Percentiles rank a stretch among this genome's conserved stretches.
These are phyloP conservation scores for Russula virescens DNA, from an alignment of 768 basidiomycete species.

Conservation along the genomic window DNA sequence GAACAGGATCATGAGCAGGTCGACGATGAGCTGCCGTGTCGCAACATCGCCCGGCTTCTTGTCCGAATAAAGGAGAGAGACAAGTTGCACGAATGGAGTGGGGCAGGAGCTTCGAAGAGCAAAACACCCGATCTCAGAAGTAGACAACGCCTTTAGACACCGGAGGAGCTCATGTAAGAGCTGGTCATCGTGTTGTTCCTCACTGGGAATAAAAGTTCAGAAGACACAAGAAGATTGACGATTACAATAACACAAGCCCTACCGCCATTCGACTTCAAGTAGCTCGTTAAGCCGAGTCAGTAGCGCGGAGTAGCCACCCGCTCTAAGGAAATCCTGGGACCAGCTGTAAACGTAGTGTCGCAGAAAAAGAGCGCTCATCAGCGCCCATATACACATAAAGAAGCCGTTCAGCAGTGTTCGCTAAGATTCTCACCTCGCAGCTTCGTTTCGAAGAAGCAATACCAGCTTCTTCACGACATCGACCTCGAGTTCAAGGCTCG, in stretches of 20 bases:
- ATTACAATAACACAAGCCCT: conserved; percentile 23
- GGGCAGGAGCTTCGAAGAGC: conserved; percentile 88
- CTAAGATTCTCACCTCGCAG: conserved; percentile 55
- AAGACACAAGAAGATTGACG: background rate
- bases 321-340: conserved; percentile 78
- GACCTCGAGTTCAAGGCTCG: conserved; percentile 74
- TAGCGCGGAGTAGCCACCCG: conserved; percentile 82
- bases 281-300: conserved; percentile 84
- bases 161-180: conserved; percentile 86
- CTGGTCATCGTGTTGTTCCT: conserved; percentile 97
- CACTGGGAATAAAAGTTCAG: conserved; percentile 43
- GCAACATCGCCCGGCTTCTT: conserved; percentile 96
- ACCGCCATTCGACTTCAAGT: conserved; percentile 96
- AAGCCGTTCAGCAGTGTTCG: background rate
- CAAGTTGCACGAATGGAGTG: conserved; percentile 78
- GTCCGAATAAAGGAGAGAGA: conserved; percentile 87
- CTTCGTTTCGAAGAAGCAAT: conserved; percentile 82
- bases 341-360: conserved; percentile 47
- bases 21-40: conserved; percentile 84
- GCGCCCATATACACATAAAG: background rate
- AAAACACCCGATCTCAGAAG: conserved; percentile 81
- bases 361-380: conserved; percentile 10
- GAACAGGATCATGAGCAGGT: conserved; percentile 80
- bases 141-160: conserved; percentile 90
- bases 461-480: conserved; percentile 84